Conservation (phyloP, 2,329 filamentous ascomycete species). For the Orbilia brochopaga region DNA sequence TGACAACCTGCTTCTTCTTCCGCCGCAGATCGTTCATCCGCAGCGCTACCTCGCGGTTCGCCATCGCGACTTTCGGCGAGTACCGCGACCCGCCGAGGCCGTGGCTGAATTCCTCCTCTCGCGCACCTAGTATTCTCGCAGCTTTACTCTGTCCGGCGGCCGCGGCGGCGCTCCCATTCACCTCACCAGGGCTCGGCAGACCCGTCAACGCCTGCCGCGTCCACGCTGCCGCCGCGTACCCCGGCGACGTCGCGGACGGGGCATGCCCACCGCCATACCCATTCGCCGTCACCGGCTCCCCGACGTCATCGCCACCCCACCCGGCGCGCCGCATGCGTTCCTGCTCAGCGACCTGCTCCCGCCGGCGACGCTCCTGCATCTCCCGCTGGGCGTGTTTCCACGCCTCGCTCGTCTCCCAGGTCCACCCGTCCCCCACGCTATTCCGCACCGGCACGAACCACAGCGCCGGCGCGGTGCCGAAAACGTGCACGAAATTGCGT, state of each 20-base stretch:
- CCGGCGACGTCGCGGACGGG: neutral
- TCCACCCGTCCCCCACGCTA: slow-evolving; percentile 90
- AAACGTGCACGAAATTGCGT: slow-evolving; percentile 78
- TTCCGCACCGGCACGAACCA: slow-evolving; percentile 84
- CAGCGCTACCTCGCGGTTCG: slow-evolving; percentile 36
- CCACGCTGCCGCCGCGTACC: neutral
- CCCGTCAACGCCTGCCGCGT: slow-evolving; percentile 38
- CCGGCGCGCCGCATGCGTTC: slow-evolving; percentile 59
- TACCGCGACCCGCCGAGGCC: slow-evolving; percentile 41
- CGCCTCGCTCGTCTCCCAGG: slow-evolving; percentile 81
- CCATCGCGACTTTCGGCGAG: slow-evolving; percentile 34
- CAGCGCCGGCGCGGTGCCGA: slow-evolving; percentile 73
- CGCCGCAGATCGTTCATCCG: slow-evolving; percentile 42
- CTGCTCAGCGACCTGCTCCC: slow-evolving; percentile 73
- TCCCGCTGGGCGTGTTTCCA: slow-evolving; percentile 73
- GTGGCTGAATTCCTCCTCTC: slow-evolving; percentile 39
- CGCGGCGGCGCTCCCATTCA: neutral
- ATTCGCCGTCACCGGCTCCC: slow-evolving; percentile 41
- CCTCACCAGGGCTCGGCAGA: slow-evolving; percentile 36
- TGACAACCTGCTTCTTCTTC: slow-evolving; percentile 23
- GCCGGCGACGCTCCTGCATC: slow-evolving; percentile 64
- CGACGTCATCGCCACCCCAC: slow-evolving; percentile 43
- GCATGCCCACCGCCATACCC: neutral
- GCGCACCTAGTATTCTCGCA: slow-evolving; percentile 33
- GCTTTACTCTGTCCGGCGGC: slow-evolving; percentile 26